Conservation (phyloP, 352 stramenopile genomes). For the Pythium volutum region DNA sequence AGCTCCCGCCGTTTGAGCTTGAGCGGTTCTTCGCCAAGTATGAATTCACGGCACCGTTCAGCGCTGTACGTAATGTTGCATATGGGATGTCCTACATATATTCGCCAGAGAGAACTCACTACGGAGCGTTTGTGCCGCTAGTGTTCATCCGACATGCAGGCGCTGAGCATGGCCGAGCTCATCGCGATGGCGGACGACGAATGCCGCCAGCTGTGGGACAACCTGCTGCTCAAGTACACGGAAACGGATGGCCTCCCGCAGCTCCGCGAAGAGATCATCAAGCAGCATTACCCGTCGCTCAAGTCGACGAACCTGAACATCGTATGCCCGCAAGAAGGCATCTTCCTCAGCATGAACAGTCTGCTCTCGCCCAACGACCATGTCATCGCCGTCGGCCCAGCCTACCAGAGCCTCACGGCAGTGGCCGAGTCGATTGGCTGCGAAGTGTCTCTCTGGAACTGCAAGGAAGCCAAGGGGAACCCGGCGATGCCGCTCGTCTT, state of each 20-base stretch:
- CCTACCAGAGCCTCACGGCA: slow-evolving; percentile 50
- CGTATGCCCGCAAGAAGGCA: slow-evolving; percentile 51
- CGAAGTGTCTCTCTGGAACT: slow-evolving; percentile 37
- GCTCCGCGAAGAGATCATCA: slow-evolving; percentile 40
- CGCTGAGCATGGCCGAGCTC: slow-evolving; percentile 35
- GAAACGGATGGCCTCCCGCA: slow-evolving; percentile 36
- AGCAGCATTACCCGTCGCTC: slow-evolving; percentile 30
- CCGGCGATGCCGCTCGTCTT: slow-evolving; percentile 26
- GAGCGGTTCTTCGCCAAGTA: slow-evolving; percentile 56
- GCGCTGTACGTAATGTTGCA: slow-evolving; percentile 24
- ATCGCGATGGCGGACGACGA: slow-evolving; percentile 42
- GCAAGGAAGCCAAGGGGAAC: slow-evolving; percentile 17
- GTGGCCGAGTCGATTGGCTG: slow-evolving; percentile 39
- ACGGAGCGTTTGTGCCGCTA: neutral
- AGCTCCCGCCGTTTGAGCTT: slow-evolving; percentile 32
- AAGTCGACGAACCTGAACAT: slow-evolving; percentile 34
- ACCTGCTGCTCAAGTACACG: slow-evolving; percentile 41
- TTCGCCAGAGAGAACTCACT: neutral
- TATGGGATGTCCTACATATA: neutral
- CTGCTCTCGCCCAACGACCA: slow-evolving; percentile 46
- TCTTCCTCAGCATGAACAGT: slow-evolving; percentile 50
- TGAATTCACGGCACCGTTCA: slow-evolving; percentile 42
- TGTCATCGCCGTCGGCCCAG: slow-evolving; percentile 43
- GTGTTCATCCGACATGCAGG: slow-evolving; percentile 43
- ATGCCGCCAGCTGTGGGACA: slow-evolving; percentile 37